These are phyloP conservation scores for Ananas comosus DNA, from an alignment of 176 grass and related monocot genomes.

Conservation along the genomic window DNA sequence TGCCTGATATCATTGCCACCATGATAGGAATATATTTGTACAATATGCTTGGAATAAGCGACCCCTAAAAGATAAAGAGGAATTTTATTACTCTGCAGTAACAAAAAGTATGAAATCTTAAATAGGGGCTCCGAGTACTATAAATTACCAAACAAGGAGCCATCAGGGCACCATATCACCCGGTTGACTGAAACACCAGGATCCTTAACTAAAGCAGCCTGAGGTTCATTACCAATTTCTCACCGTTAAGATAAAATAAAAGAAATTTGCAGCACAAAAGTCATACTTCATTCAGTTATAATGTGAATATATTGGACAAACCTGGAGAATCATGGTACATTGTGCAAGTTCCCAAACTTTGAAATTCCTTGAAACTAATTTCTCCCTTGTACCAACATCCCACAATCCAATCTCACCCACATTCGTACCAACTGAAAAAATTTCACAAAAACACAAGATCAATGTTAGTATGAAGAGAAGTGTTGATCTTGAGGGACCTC, in stretches of 20 bases:
- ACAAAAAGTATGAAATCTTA: neutral
- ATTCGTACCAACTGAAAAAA: constrained; percentile 33
- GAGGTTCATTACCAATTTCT: constrained; percentile 4
- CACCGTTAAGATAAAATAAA: neutral
- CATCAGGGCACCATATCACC: constrained; percentile 26
- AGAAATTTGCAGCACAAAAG: constrained; percentile 1
- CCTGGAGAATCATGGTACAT: constrained; percentile 15
- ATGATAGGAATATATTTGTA: constrained; percentile 19
- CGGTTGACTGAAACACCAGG: constrained; percentile 20
- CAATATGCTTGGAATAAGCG: constrained; percentile 21
- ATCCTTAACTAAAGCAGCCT: constrained; percentile 18
- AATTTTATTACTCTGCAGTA: neutral
- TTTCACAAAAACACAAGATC: neutral
- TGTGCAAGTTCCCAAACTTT: constrained; percentile 12
- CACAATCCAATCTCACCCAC: constrained; percentile 22
- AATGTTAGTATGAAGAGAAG: neutral
- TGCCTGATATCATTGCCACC: neutral
- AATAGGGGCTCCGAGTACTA: neutral
- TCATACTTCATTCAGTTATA: neutral
- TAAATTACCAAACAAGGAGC: constrained; percentile 25
- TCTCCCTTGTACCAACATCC: constrained; percentile 21
- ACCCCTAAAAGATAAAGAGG: constrained; percentile 13
- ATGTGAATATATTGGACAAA: neutral
- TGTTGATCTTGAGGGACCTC: neutral
- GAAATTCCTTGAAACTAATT: constrained; percentile 16